Conservation (phyloP, 2,329 filamentous ascomycete species). For the Colletotrichum liriopes region DNA sequence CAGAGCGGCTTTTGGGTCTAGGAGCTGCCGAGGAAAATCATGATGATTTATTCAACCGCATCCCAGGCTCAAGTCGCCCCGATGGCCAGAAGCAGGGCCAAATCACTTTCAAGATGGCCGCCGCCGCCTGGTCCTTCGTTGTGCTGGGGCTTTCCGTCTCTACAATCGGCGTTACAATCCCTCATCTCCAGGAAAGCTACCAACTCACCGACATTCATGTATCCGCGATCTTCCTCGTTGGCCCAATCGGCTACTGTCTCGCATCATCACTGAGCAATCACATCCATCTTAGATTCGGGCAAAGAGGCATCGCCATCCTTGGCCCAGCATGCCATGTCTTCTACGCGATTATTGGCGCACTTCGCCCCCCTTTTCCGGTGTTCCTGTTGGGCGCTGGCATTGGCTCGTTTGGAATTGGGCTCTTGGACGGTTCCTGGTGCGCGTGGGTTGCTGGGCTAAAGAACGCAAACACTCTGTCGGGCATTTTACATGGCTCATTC, state of each 20-base stretch:
- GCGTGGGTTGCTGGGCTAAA: conserved; percentile 60
- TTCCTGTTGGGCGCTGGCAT: conserved; percentile 76
- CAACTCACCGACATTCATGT: conserved; percentile 58
- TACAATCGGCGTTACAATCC: conserved; percentile 49
- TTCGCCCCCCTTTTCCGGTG: conserved; percentile 79
- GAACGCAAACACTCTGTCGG: conserved; percentile 69
- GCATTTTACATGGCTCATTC: conserved; percentile 81
- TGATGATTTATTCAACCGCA: no score
- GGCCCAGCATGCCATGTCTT: conserved; percentile 59
- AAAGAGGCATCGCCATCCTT: conserved; percentile 65
- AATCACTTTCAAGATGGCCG: neutral
- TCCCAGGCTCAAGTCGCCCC: neutral
- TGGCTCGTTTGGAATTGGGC: conserved; percentile 55
- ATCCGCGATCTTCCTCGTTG: conserved; percentile 61
- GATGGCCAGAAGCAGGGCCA: neutral
- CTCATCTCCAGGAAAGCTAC: conserved; percentile 57
- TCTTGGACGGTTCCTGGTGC: conserved; percentile 61
- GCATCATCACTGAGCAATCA: conserved; percentile 57
- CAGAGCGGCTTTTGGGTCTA: neutral
- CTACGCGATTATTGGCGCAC: conserved; percentile 74
- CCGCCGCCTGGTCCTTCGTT: conserved; percentile 35
- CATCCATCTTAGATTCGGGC: conserved; percentile 69
- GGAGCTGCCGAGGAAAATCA: neutral
- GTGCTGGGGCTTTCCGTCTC: conserved; percentile 49
- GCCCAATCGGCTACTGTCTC: conserved; percentile 60